Evolutionary conservation across 345 rosid genomes (phyloP).

Genomic region (Turritis glabra): DNA sequence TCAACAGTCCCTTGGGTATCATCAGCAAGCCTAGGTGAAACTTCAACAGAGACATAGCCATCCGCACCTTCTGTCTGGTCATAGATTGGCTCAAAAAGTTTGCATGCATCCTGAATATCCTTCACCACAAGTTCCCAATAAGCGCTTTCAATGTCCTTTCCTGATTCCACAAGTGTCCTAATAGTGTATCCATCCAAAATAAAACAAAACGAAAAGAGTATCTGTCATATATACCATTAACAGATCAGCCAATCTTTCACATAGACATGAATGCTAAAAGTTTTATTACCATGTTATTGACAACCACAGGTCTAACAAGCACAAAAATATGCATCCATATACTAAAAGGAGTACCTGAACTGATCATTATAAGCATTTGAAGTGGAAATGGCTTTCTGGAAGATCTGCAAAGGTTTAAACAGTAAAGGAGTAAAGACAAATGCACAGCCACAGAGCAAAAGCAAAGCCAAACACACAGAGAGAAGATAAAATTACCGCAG

Average conservation of each 20-base stretch:
- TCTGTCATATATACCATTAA: not conserved
- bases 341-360: constrained; percentile 60
- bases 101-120: constrained; percentile 98
- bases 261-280: not conserved
- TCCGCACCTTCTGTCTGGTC: constrained; percentile 89
- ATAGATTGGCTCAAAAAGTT: constrained; percentile 90
- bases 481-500: constrained; percentile 60
- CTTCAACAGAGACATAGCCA: constrained; percentile 98
- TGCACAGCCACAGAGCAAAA: constrained; percentile 1
- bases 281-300: not conserved
- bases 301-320: not conserved
- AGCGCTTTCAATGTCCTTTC: constrained; percentile 83
- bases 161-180: constrained; percentile 87
- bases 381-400: constrained; percentile 96
- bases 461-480: not conserved
- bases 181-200: constrained; percentile 5
- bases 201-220: not conserved
- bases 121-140: constrained; percentile 98
- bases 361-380: constrained; percentile 96
- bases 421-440: constrained; percentile 8
- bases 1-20: constrained; percentile 86
- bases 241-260: not conserved
- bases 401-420: constrained; percentile 61
- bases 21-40: constrained; percentile 93
- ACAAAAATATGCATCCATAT: not conserved